Evolutionary conservation across 108 stramenopile genomes (phyloP), one percentile per base, ranked within the genome.

Genomic region (Nannochloropsis oceanica): DNA sequence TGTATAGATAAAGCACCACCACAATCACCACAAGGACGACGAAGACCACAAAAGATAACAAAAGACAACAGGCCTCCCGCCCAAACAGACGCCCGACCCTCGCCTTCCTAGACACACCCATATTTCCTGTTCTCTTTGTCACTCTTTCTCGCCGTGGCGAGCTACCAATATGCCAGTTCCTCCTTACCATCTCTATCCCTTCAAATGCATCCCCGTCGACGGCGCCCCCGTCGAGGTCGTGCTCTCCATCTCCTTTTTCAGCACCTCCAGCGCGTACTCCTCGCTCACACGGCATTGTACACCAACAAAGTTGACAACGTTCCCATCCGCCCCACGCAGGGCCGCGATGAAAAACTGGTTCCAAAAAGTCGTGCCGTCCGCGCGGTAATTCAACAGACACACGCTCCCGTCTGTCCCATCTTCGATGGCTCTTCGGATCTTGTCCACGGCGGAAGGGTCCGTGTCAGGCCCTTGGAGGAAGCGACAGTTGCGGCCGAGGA

Each of bases 381-480:
- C 94, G 46, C 96, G 92, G 88, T 97, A 99, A 86, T 99, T 99
- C 13, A 97, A 90, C 26, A 99, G 87, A 83, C 96, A 97, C 22
- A 97, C 96, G 84, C 91, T 92, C 89, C 94, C 93, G 84, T 99
- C 97, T 10, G 90, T 90, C 0, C 96, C 96, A 27, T 95, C 92
- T 80, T 95, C 95, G 85, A 98, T 96, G 27, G 95, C 94, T 86
- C 92, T 81, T 79, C 95, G 93, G 87, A 96, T 94, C 85, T 94
- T 93, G 85, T 95, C 95, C 11, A 97, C 95, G 22, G 96, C 94
- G 90, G 94, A 94, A 18, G 96, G 98, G 93, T 99, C 97, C 1
- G 98, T 98, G 22, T 95, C 97, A 2, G 96, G 95, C 13, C 98
- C 98, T 88, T 99, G 98, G 44, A 99, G 90, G 85, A 98, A 97